phyloP scores from a whole-genome alignment of 352 stramenopile genomes.

The Phytophthora parvispora region DNA sequence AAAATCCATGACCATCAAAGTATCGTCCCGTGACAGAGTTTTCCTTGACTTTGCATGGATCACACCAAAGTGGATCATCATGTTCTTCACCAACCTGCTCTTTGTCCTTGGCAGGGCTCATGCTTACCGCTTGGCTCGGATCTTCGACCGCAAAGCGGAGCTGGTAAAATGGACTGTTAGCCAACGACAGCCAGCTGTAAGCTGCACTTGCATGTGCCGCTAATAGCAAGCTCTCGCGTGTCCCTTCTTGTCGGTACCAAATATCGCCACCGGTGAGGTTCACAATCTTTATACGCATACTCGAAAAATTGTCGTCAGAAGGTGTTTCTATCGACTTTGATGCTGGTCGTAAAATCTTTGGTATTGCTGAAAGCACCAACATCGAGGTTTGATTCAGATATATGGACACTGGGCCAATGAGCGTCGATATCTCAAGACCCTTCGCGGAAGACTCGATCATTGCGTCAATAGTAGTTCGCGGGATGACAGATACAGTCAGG shows the following conservation, averaged over 20 bases:
- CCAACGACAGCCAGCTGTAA: conserved; percentile 83
- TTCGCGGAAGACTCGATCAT: conserved; percentile 43
- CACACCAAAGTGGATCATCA: conserved; percentile 55
- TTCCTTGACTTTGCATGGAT: conserved; percentile 74
- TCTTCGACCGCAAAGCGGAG: conserved; percentile 66
- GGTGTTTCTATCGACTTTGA: neutral
- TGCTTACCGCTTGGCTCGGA: neutral
- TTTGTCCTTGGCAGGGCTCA: neutral
- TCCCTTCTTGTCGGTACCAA: conserved; percentile 78
- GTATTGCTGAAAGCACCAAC: conserved; percentile 65
- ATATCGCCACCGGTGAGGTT: conserved; percentile 57
- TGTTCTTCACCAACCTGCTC: neutral
- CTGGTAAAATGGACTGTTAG: conserved; percentile 53
- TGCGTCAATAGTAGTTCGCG: conserved; percentile 54
- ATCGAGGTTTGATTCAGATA: conserved; percentile 82
- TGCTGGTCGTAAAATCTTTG: conserved; percentile 45
- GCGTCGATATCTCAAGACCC: conserved; percentile 54
- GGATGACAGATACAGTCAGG: conserved; percentile 73
- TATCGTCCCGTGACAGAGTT: conserved; percentile 68
- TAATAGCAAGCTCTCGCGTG: conserved; percentile 60
- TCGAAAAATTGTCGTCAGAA: conserved; percentile 43
- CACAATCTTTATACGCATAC: conserved; percentile 68
- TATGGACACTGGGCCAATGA: conserved; percentile 59
- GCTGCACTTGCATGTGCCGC: conserved; percentile 30
- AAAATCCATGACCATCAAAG: conserved; percentile 58